Base-by-base conservation (phyloP, 768 basidiomycete genomes). In the Mycena albidolilacea region DNA sequence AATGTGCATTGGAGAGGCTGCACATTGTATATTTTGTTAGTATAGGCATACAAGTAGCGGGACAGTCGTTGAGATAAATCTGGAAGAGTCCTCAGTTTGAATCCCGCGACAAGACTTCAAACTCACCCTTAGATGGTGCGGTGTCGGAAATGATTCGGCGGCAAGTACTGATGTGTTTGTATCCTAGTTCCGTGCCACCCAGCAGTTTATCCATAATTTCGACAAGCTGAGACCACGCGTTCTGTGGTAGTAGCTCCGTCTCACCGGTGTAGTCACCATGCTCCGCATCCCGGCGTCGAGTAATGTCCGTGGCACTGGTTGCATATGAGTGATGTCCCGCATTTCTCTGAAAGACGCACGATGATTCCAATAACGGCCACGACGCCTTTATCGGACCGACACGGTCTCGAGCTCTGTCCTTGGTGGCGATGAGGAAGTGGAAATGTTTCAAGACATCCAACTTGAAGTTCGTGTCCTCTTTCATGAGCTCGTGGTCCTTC, bases 361-460 rank as follows among this genome's bases (percentile, higher is more conserved):
- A 64, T 7, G 62, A 48, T 9, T 64, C 23, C 7, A 15, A 50
- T 8, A 64, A 10, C 14, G 44, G 23, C 62, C 62, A 64, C 19
- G 62, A 64, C 17, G 48, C 62, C 41, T 19, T 12, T 15, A 64
- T 64, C 3, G 62, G 41, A 30, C 61, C 44, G 30, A 63, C 50
- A n/a, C n/a, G 50, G n/a, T 52, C 50, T 52, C 50, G 50, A 63
- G 3, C n/a, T 9, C 44, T 23, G 43, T 15, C 15, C 44, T 44
- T 48, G 19, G 23, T 43, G 7, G 41, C 3, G 21, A 48, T 21
- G 44, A 64, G 10, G 19, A 64, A 50, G 23, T 38, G 7, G 46
- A 50, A 64, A n/a, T 48, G 62, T 37, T 64, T 15, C 19, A 64
- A 64, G 12, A 64, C 46, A 19, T 64, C 62, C 48, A 64, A 10